Evolutionary conservation across 73 alveolate genomes (phyloP), one percentile per base, ranked within the genome.

Genomic region (Paramecium bursaria): DNA sequence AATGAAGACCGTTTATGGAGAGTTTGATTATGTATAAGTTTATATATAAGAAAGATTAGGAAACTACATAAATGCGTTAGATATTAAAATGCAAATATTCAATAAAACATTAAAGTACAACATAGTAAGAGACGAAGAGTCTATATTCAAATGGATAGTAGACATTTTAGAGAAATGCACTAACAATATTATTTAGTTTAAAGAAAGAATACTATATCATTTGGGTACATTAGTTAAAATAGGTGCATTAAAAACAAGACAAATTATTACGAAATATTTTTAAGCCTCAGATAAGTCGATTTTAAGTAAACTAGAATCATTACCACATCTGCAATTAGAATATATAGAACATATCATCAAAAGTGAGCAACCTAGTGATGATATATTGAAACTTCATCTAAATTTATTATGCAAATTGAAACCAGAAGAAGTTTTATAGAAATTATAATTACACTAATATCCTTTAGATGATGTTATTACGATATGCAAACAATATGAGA

Each of bases 141-240:
- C 49, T 39, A 67, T 67, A 13, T 67, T 67, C 10, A 31, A n/a
- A 2, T 67, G 82, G 82, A 67, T 67, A 21, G 19, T 35, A 2
- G 21, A 35, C 11, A 5, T 67, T 39, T 19, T 67, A 39, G 33
- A 33, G 13, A 33, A 10, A 42, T 42, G 44, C 22, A 53, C 82
- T 42, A 42, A 42, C 0, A 67, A 25, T 39, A 29, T 57, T 11
- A 50, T 30, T 26, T 23, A 13, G 7, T 67, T 67, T 19, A 4
- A 26, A 35, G 82, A 67, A 17, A 67, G 82, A 67, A 42, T 67
- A 4, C 14, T 67, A 7, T 13, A 67, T 67, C 82, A 67, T 42
- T 39, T 67, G n/a, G 82, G 82, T 25, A 19, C 82, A 19, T 42
- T 67, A n/a, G 82, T 67, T n/a, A 39, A 53, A 15, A 39, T 11